A percentile compares a stretch with the other conserved stretches of the same genome.
Evolutionary conservation across 1,284 basidiomycete genomes (phyloP).

Genomic region (Neolentinus lepideus): DNA sequence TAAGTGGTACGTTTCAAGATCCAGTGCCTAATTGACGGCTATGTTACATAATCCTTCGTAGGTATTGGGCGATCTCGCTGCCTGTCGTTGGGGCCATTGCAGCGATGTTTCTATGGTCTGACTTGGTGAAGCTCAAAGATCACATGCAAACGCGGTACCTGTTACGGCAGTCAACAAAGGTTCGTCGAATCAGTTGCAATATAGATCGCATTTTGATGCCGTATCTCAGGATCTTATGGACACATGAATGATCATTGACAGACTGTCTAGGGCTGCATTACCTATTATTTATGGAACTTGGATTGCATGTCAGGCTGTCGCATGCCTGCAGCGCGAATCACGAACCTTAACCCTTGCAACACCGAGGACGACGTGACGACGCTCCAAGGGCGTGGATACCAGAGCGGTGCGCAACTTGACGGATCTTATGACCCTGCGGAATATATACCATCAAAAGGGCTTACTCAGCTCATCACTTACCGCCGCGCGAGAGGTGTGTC

Average conservation of each 20-base stretch:
- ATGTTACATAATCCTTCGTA: not conserved
- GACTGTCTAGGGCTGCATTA: too few species aligned
- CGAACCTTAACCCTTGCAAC: too few species aligned
- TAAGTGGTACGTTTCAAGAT: constrained; percentile 30
- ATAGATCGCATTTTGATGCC: not conserved
- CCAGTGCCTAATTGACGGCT: constrained; percentile 17
- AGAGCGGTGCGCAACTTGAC: too few species aligned
- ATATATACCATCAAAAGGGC: too few species aligned
- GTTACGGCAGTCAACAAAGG: not conserved
- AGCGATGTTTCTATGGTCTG: constrained; percentile 45
- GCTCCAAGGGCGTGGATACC: too few species aligned
- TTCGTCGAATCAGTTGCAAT: not conserved
- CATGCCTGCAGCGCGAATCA: too few species aligned
- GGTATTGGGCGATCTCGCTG: constrained; percentile 61
- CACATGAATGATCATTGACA: not conserved
- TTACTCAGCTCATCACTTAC: too few species aligned
- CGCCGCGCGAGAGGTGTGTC: too few species aligned
- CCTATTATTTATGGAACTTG: too few species aligned
- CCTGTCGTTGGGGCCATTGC: constrained; percentile 53
- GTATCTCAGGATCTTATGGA: not conserved
- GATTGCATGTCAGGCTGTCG: too few species aligned
- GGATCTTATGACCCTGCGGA: too few species aligned
- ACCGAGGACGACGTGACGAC: too few species aligned
- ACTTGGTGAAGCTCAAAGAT: constrained; percentile 25
- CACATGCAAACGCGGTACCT: not conserved